These are phyloP conservation scores for Pinus tabuliformis DNA, from an alignment of 75 land plant species.

Conservation along the genomic window DNA sequence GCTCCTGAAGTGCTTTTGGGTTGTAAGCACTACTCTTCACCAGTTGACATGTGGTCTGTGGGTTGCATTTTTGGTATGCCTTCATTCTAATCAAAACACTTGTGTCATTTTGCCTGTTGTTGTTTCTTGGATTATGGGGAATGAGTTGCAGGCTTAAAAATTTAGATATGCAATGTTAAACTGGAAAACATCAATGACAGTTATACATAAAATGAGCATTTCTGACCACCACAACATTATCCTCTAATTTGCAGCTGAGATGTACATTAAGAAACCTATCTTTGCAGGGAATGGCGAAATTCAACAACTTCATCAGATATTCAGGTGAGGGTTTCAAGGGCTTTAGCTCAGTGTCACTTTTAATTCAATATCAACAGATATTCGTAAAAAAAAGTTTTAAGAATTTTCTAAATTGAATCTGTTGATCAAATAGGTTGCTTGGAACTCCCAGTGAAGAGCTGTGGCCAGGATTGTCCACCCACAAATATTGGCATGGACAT, in stretches of 20 bases:
- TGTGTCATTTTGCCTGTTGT: not conserved
- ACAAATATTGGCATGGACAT: conserved; percentile 33
- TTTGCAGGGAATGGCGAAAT: conserved; percentile 29
- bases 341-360: not conserved
- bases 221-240: not conserved
- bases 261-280: conserved; percentile 14
- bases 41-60: conserved; percentile 28
- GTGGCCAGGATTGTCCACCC: conserved; percentile 37
- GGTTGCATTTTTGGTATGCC: conserved; percentile 26
- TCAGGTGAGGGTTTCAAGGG: conserved; percentile 10
- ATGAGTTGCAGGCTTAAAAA: not conserved
- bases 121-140: not conserved
- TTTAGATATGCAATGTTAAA: too few species aligned
- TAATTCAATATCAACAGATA: not conserved
- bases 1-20: conserved; percentile 40
- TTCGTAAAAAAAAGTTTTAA: not conserved
- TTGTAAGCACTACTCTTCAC: conserved; percentile 30
- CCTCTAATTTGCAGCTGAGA: conserved; percentile 18
- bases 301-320: conserved; percentile 26
- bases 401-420: not conserved
- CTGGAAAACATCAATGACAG: too few species aligned
- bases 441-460: conserved; percentile 31
- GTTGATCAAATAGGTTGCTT: conserved; percentile 16
- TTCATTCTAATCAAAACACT: not conserved
- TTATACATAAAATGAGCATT: not conserved